Percentiles rank a stretch among this genome's conserved stretches.
Conservation (phyloP, 2,329 filamentous ascomycete genomes). For the Cryoendolithus antarcticus region DNA sequence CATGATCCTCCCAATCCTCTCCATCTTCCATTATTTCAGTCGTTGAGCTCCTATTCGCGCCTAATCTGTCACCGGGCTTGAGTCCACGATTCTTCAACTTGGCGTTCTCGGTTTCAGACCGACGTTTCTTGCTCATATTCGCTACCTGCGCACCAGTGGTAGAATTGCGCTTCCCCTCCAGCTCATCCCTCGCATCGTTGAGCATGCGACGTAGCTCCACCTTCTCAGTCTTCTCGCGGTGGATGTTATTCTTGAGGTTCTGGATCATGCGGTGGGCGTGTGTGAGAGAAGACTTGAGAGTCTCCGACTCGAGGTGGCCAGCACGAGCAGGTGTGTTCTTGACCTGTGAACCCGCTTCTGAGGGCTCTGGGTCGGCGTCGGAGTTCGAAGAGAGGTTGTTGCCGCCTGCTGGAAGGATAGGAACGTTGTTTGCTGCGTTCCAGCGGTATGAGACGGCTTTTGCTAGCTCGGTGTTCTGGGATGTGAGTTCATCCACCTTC, state of each 20-base stretch:
- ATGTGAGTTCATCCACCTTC: conserved; percentile 76
- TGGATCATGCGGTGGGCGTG: conserved; percentile 96
- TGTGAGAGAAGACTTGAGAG: conserved; percentile 81
- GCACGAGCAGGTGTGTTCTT: conserved; percentile 79
- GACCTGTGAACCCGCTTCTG: conserved; percentile 67
- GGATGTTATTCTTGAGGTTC: conserved; percentile 84
- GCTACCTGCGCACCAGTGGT: conserved; percentile 36
- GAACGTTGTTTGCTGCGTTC: conserved; percentile 23
- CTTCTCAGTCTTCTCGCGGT: conserved; percentile 97
- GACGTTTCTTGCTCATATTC: conserved; percentile 42
- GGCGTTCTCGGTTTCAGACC: conserved; percentile 44
- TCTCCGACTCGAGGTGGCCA: conserved; percentile 86
- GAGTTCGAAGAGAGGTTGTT: conserved; percentile 45
- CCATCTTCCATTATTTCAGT: conserved; percentile 72
- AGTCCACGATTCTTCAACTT: conserved; percentile 33
- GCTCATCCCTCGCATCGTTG: conserved; percentile 85
- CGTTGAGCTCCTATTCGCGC: conserved; percentile 57
- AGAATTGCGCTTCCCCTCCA: conserved; percentile 48
- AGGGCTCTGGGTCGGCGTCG: conserved; percentile 65
- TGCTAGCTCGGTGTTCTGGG: conserved; percentile 84
- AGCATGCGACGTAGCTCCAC: conserved; percentile 89
- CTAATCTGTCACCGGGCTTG: conserved; percentile 66
- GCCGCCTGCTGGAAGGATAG: conserved; percentile 36
- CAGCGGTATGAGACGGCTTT: conserved; percentile 67
- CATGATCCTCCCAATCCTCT: conserved; percentile 84